Evolutionary conservation across 495 filamentous ascomycete genomes (phyloP).

Genomic region (Collariella sp.): DNA sequence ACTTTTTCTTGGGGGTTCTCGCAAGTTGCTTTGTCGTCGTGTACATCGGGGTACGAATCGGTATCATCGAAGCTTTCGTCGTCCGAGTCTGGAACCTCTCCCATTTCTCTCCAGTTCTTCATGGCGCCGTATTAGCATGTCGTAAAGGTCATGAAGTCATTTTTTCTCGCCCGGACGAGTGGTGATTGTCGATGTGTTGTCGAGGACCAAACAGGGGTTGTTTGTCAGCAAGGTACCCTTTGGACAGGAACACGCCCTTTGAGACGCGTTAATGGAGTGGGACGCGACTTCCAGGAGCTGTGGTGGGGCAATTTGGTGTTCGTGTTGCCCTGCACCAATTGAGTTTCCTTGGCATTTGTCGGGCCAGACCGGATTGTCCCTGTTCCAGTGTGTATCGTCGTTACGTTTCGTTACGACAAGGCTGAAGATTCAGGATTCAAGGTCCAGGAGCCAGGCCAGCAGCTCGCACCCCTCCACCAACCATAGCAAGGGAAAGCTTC

Average conservation of each 20-base stretch:
- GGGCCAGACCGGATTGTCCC: background rate
- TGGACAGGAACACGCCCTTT: background rate
- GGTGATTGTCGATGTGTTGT: background rate
- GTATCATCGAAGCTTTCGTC: conserved; percentile 40
- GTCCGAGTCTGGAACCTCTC: conserved; percentile 51
- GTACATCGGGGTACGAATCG: conserved; percentile 23
- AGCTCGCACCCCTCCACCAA: too few relatives aligned
- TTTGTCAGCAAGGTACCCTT: background rate
- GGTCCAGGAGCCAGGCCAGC: background rate
- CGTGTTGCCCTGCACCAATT: background rate
- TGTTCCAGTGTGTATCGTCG: background rate
- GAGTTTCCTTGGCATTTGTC: conserved; percentile 1
- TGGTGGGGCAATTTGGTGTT: conserved; percentile 16
- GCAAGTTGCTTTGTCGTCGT: background rate
- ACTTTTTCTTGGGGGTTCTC: background rate
- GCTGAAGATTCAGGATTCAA: background rate
- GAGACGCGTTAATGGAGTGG: conserved; percentile 15
- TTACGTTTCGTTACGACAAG: background rate
- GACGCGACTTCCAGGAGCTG: conserved; percentile 19
- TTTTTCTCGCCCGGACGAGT: background rate
- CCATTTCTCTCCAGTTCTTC: conserved; percentile 50
- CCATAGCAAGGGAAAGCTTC: too few relatives aligned
- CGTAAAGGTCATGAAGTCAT: conserved; percentile 15
- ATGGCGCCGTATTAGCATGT: conserved; percentile 31
- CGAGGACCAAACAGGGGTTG: background rate